These are phyloP conservation scores for Penicillium olsonii DNA, from an alignment of 2,329 filamentous ascomycete species.

Conservation along the genomic window DNA sequence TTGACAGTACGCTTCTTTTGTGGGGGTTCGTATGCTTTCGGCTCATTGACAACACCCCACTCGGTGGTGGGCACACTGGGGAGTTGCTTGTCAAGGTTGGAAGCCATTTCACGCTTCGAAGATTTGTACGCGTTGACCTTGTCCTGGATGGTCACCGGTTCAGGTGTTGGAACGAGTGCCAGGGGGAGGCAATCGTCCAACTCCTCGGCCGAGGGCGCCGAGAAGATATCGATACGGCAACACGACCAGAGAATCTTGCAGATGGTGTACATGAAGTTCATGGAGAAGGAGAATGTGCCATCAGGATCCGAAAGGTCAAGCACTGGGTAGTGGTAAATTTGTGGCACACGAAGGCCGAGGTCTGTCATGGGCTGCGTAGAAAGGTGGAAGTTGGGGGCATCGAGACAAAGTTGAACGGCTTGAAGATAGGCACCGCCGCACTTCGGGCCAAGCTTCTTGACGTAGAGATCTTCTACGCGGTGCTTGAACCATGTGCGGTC, in stretches of 20 bases:
- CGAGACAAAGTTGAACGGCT: constrained; percentile 62
- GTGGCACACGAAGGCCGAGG: constrained; percentile 41
- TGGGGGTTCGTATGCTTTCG: constrained; percentile 32
- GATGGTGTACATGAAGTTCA: constrained; percentile 48
- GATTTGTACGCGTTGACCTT: constrained; percentile 18
- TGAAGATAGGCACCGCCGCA: constrained; percentile 66
- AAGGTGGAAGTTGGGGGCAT: constrained; percentile 55
- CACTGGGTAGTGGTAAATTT: constrained; percentile 45
- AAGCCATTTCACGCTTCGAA: constrained; percentile 12
- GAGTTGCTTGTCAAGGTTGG: constrained; percentile 20
- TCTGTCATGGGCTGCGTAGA: constrained; percentile 46
- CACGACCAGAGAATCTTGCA: constrained; percentile 46
- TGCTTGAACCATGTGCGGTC: constrained; percentile 63
- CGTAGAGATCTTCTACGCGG: constrained; percentile 63
- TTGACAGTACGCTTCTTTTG: constrained; percentile 45
- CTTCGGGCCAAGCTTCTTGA: constrained; percentile 62
- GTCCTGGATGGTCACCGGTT: constrained; percentile 27
- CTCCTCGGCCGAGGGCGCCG: constrained; percentile 42
- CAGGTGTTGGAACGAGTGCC: constrained; percentile 39
- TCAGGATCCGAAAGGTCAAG: constrained; percentile 44
- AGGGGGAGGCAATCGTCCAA: constrained; percentile 45
- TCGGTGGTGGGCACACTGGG: constrained; percentile 13
- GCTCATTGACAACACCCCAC: constrained; percentile 23
- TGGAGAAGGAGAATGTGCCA: constrained; percentile 45
- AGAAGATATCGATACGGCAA: constrained; percentile 44